A percentile compares a stretch with the other conserved stretches of the same genome.
Conservation (phyloP, 257 asterid species). For the Solanum chilense region DNA sequence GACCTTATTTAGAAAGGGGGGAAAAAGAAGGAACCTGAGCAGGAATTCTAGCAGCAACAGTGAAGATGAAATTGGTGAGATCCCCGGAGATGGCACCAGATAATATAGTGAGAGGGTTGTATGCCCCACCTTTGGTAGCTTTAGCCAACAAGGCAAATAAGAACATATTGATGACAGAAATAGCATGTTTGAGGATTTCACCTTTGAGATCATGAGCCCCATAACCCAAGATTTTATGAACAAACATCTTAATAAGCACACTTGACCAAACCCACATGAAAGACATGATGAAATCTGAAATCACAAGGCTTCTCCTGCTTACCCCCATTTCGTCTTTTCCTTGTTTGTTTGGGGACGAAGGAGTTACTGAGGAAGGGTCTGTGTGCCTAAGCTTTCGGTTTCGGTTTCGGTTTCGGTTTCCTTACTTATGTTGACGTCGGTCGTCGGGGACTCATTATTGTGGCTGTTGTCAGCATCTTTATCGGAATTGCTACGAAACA, state of each 20-base stretch:
- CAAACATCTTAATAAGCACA: conserved; percentile 53
- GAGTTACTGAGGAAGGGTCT: neutral
- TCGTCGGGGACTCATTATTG: neutral
- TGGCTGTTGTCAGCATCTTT: neutral
- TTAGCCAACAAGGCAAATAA: conserved; percentile 44
- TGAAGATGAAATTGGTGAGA: conserved; percentile 29
- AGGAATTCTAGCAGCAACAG: conserved; percentile 39
- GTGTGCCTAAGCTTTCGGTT: neutral
- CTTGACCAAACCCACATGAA: conserved; percentile 86
- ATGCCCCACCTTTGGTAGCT: conserved; percentile 53
- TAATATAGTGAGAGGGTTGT: conserved; percentile 71
- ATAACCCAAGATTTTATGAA: conserved; percentile 33
- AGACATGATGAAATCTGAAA: conserved; percentile 61
- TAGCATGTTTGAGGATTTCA: conserved; percentile 32
- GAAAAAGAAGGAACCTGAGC: conserved; percentile 21
- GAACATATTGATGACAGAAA: conserved; percentile 46
- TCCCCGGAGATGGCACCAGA: conserved; percentile 61
- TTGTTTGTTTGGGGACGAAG: neutral
- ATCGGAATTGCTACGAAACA: neutral
- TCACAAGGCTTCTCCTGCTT: conserved; percentile 25
- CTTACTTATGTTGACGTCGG: neutral
- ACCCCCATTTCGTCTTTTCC: neutral
- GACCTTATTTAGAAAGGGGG: neutral
- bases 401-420: neutral
- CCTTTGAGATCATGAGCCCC: conserved; percentile 35